Evolutionary conservation across 148 eudicot species (phyloP).

Genomic region (Rhododendron ovatum): DNA sequence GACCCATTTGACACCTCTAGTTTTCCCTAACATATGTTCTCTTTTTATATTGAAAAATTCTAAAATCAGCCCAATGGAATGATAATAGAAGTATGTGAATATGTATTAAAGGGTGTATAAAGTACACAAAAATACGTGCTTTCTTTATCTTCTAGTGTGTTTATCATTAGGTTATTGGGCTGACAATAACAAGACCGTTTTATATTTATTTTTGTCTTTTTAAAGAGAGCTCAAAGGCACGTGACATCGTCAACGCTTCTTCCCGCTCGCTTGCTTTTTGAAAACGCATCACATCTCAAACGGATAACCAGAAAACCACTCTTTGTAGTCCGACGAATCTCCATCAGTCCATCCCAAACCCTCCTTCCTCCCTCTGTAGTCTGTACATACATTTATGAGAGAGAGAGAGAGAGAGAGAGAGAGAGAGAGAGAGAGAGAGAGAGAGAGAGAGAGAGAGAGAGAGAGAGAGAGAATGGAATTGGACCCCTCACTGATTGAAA

Average conservation of each 20-base stretch:
- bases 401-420: conserved; percentile 9
- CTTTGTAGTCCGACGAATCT: background rate
- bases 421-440: conserved; percentile 10
- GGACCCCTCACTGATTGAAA: conserved; percentile 25
- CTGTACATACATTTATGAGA: background rate
- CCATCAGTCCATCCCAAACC: background rate
- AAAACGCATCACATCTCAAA: background rate
- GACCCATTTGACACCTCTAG: no score
- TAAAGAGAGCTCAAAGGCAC: background rate
- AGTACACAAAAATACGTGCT: no score
- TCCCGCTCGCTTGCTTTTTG: conserved; percentile 23
- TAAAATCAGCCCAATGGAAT: no score
- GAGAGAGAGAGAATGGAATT: conserved; percentile 31
- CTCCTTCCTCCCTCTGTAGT: background rate
- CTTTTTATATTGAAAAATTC: no score
- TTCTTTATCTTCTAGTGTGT: no score
- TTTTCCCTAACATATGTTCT: no score
- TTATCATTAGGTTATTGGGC: no score
- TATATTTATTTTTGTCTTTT: no score
- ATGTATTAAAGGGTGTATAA: no score
- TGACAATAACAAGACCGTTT: no score
- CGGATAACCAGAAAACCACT: background rate
- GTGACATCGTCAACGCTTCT: background rate
- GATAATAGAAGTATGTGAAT: no score
- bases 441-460: conserved; percentile 7